phyloP scores from a whole-genome alignment of 2,329 filamentous ascomycete genomes.

The Fusarium sp. region DNA sequence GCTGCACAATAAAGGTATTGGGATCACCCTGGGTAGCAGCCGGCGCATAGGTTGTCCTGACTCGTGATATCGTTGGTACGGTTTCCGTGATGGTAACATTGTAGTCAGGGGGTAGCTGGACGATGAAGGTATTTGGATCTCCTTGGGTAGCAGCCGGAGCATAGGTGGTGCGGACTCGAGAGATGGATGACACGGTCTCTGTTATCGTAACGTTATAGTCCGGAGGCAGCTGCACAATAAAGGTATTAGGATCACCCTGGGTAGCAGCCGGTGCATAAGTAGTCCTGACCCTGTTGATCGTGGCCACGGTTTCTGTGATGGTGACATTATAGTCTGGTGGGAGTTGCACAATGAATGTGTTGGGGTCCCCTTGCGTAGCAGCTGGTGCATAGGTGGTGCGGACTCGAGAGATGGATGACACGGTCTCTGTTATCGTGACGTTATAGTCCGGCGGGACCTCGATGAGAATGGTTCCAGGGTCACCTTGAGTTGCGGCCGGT shows the following conservation, averaged over 20 bases:
- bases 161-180: conserved; percentile 6
- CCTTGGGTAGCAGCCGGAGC: conserved; percentile 1
- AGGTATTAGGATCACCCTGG: conserved; percentile 3
- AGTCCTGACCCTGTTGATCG: conserved; percentile 4
- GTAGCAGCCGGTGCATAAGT: conserved; percentile 2
- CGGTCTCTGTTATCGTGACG: conserved; percentile 8
- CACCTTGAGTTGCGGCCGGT: background rate
- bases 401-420: conserved; percentile 13
- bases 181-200: background rate
- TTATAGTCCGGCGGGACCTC: conserved; percentile 23
- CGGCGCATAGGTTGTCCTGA: conserved; percentile 8
- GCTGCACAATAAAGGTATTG: background rate
- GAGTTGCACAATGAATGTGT: conserved; percentile 11
- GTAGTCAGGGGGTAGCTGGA: conserved; percentile 17
- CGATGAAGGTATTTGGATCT: conserved; percentile 13
- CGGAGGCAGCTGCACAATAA: background rate
- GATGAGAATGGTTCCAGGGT: conserved; percentile 12
- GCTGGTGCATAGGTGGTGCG: conserved; percentile 19
- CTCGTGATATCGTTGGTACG: background rate
- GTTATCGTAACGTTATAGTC: conserved; percentile 3
- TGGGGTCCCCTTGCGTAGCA: conserved; percentile 12
- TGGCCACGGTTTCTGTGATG: background rate
- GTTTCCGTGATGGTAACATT: conserved; percentile 13
- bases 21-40: background rate
- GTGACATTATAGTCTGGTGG: conserved; percentile 14